These are phyloP conservation scores for Gonium pectorale DNA, from an alignment of 139 green algal genomes.

Conservation along the genomic window DNA sequence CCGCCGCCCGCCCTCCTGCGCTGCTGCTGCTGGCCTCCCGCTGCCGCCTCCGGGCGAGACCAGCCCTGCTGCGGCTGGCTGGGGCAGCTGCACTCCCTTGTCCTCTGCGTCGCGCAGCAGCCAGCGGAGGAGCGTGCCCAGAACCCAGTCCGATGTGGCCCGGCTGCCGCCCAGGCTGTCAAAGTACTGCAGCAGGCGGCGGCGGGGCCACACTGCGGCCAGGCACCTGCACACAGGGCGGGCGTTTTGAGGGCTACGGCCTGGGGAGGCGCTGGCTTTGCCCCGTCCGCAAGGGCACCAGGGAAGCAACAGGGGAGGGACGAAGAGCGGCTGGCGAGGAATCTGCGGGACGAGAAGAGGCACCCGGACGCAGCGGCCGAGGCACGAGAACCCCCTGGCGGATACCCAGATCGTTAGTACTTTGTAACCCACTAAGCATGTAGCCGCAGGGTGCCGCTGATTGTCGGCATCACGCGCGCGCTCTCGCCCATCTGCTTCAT, in stretches of 20 bases:
- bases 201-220: slow-evolving; percentile 51
- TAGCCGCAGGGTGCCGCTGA: too few relatives aligned
- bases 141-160: slow-evolving; percentile 15
- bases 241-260: too few relatives aligned
- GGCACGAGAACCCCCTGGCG: too few relatives aligned
- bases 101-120: slow-evolving; percentile 34
- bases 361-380: not conserved
- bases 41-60: too few relatives aligned
- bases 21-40: not conserved
- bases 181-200: slow-evolving; percentile 50
- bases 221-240: slow-evolving; percentile 49
- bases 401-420: too few relatives aligned
- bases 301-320: too few relatives aligned
- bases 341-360: not conserved
- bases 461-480: too few relatives aligned
- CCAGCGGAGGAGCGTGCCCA: slow-evolving; percentile 42
- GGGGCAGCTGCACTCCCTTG: slow-evolving; percentile 26
- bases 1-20: not conserved
- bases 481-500: not conserved
- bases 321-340: not conserved
- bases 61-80: too few relatives aligned
- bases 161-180: slow-evolving; percentile 19
- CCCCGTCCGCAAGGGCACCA: too few relatives aligned
- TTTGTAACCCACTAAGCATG: too few relatives aligned
- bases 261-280: too few relatives aligned